Base-by-base conservation (phyloP, 2,329 filamentous ascomycete species). In the Decorospora gaudefroyi region DNA sequence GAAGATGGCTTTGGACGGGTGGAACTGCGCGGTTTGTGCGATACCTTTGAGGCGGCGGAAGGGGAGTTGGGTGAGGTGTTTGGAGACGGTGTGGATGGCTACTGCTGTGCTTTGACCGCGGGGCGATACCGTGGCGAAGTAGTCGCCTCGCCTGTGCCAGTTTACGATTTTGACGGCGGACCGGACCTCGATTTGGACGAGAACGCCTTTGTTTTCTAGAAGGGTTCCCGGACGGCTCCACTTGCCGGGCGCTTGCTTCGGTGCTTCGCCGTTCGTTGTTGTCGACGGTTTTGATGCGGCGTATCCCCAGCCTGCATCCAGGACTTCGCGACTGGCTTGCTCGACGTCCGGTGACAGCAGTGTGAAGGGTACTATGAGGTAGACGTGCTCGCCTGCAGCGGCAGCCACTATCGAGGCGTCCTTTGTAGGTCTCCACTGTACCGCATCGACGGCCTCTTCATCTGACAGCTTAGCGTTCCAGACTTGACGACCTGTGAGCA, bases 91-190 rank as follows among this genome's bases (percentile, higher is more conserved):
- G 74, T 99, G 93, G 51, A 99, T 95, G 40, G 90, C 86, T 39
- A 99, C 89, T 4, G 93, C 89, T 63, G 82, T 86, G 57, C 82
- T 81, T 65, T 88, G 84, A 21, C 87, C 87, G 9, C 81, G 80
- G 1, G 93, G 90, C 35, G 90, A 95, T 15, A 96, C 90, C 1
- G 91, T 95, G 57, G 89, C 86, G 64, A 99, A 86, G 75, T 96
- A 96, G 69, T 97, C 92, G 59, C 93, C 93, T 49, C 88, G 85
- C 46, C 92, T 82, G 73, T 99, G 95, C 90, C 92, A 99, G 67
- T 84, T 87, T 61, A 99, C 84, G 10, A 88, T 86, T 75, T 96
- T 97, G 65, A 96, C 83, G 2, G 84, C 79, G 35, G 88, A 83
- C 51, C 87, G 83, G 9, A 96, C 86, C 5, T 88, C 90, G 42